phyloP scores from a whole-genome alignment of 345 rosid species.

The Psidium friedrichsthalianum region DNA sequence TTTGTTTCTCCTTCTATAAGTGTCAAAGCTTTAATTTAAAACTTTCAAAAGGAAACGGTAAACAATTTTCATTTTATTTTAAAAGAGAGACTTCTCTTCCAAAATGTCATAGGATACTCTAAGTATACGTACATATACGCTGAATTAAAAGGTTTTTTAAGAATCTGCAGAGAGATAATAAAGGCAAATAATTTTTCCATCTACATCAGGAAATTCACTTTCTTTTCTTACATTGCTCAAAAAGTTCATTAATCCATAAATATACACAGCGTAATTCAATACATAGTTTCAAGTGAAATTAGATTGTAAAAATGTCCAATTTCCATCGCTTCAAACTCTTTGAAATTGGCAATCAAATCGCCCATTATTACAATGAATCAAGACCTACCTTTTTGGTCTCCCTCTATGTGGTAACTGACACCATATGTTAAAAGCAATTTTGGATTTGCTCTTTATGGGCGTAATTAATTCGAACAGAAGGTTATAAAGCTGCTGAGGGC shows the following conservation, averaged over 20 bases:
- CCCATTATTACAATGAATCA: no score
- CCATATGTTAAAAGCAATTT: no score
- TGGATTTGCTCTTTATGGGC: no score
- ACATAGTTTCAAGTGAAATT: neutral
- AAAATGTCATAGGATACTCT: neutral
- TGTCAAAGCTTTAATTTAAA: neutral
- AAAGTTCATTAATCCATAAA: neutral
- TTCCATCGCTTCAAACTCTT: no score
- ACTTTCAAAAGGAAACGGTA: neutral
- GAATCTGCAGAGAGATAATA: neutral
- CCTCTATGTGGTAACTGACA: no score
- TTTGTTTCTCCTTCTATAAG: neutral
- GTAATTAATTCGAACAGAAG: neutral
- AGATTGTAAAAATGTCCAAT: no score
- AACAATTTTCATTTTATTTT: no score
- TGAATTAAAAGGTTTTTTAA: neutral
- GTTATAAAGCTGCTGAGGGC: slow-evolving; percentile 12
- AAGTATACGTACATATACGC: neutral
- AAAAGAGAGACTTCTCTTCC: neutral
- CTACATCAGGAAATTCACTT: neutral
- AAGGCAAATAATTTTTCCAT: neutral
- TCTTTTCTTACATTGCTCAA: neutral
- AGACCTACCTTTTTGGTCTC: no score
- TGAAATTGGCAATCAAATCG: no score
- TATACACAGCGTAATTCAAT: neutral